A percentile compares a stretch with the other conserved stretches of the same genome.
phyloP scores from a whole-genome alignment of 179 eudicot genomes.

The Dionaea muscipula region DNA sequence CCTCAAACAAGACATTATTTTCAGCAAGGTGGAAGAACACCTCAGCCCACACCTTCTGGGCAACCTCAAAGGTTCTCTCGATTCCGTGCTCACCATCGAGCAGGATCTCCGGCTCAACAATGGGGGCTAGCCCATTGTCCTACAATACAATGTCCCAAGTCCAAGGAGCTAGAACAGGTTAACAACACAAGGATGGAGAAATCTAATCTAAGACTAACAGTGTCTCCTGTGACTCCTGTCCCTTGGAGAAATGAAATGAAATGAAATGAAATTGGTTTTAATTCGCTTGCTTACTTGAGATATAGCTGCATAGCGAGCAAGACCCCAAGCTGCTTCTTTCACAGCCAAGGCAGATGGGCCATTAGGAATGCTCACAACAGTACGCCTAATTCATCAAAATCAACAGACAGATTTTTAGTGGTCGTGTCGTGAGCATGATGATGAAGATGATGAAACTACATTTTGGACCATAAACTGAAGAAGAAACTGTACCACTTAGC shows the following conservation, averaged over 20 bases:
- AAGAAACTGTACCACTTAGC: slow-evolving; percentile 62
- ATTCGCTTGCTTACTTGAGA: slow-evolving; percentile 48
- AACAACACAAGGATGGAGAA: background rate
- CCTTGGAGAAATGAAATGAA: no score
- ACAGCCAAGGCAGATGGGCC: slow-evolving; percentile 87
- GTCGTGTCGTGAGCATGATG: background rate
- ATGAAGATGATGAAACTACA: background rate
- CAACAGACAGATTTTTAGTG: no score
- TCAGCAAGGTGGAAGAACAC: slow-evolving; percentile 65
- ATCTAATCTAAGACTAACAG: no score
- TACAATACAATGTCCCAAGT: slow-evolving; percentile 7
- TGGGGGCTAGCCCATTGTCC: slow-evolving; percentile 83
- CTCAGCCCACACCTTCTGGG: slow-evolving; percentile 68
- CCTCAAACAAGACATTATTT: slow-evolving; percentile 74
- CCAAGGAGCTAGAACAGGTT: background rate
- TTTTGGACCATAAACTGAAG: background rate
- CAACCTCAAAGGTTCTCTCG: slow-evolving; percentile 75
- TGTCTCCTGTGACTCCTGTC: no score
- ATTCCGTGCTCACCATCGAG: slow-evolving; percentile 81
- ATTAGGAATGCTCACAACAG: slow-evolving; percentile 89
- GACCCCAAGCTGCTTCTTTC: slow-evolving; percentile 90
- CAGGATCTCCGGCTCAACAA: slow-evolving; percentile 83
- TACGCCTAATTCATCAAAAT: slow-evolving; percentile 35
- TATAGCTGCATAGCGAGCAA: slow-evolving; percentile 82
- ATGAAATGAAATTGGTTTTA: background rate